These are phyloP conservation scores for Arthrinium phaeospermum DNA, from an alignment of 2,329 filamentous ascomycete genomes.

Conservation along the genomic window DNA sequence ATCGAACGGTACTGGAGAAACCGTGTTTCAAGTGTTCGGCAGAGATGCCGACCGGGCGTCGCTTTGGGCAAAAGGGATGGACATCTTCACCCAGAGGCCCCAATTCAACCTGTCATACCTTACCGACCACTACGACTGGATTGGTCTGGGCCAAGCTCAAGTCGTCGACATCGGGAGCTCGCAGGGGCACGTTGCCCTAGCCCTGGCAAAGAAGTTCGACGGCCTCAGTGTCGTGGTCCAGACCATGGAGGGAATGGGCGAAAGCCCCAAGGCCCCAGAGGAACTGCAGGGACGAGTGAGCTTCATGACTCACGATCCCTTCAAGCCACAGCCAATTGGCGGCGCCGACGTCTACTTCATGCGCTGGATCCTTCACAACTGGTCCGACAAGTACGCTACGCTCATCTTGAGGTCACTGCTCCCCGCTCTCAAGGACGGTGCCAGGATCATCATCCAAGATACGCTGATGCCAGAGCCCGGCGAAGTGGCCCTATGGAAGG, in stretches of 20 bases:
- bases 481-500: background rate
- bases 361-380: conserved; percentile 54
- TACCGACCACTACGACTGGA: conserved; percentile 38
- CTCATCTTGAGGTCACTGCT: conserved; percentile 43
- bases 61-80: too few species aligned
- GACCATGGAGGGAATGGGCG: conserved; percentile 32
- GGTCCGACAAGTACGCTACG: conserved; percentile 46
- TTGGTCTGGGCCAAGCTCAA: conserved; percentile 41
- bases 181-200: conserved; percentile 24
- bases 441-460: background rate
- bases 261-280: conserved; percentile 32
- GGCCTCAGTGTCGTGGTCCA: conserved; percentile 32
- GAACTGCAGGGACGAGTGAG: conserved; percentile 33
- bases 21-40: too few species aligned
- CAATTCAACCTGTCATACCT: background rate
- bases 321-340: conserved; percentile 29
- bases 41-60: too few species aligned
- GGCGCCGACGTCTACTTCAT: conserved; percentile 51
- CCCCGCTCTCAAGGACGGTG: conserved; percentile 46
- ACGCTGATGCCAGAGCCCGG: background rate
- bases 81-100: too few species aligned
- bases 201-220: conserved; percentile 23
- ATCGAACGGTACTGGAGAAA: too few species aligned
- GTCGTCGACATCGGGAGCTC: conserved; percentile 50
- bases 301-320: conserved; percentile 32